These are phyloP conservation scores for Paraleonurus japonicus DNA, from an alignment of 257 asterid species.

Conservation along the genomic window DNA sequence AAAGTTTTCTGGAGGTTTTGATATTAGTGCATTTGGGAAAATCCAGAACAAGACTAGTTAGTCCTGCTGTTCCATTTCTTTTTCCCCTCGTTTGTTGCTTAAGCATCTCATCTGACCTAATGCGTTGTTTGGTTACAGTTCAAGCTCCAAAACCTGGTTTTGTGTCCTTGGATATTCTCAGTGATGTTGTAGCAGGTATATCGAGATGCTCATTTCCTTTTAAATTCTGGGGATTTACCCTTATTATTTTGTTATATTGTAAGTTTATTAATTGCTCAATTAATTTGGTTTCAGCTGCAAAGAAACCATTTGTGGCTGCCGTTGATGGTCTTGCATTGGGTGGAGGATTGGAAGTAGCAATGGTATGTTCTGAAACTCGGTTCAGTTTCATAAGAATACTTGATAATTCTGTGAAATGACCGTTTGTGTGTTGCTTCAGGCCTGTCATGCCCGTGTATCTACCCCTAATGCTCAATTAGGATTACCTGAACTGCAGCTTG, in stretches of 20 bases:
- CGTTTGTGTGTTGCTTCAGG: slow-evolving; percentile 45
- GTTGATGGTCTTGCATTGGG: slow-evolving; percentile 98
- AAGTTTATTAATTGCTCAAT: background rate
- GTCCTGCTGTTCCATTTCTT: slow-evolving; percentile 4
- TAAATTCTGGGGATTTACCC: background rate
- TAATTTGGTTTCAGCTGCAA: slow-evolving; percentile 54
- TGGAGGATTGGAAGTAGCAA: slow-evolving; percentile 96
- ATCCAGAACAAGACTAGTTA: slow-evolving; percentile 72
- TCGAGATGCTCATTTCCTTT: slow-evolving; percentile 7
- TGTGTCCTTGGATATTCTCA: slow-evolving; percentile 78
- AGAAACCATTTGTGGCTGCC: slow-evolving; percentile 96
- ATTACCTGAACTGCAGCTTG: slow-evolving; percentile 96
- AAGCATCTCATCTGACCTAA: slow-evolving; percentile 34
- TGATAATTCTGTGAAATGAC: slow-evolving; percentile 19
- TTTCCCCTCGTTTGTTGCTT: slow-evolving; percentile 4
- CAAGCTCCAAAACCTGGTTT: slow-evolving; percentile 83
- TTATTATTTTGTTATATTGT: background rate
- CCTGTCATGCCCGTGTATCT: slow-evolving; percentile 95
- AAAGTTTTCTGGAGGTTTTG: slow-evolving; percentile 94
- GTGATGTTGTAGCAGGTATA: slow-evolving; percentile 74
- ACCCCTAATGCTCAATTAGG: slow-evolving; percentile 86
- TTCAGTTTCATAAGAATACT: slow-evolving; percentile 13
- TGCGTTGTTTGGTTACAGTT: slow-evolving; percentile 44
- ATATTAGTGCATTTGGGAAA: slow-evolving; percentile 71
- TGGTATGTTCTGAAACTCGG: slow-evolving; percentile 53